Percentiles rank a stretch among this genome's conserved stretches.
phyloP scores from a whole-genome alignment of 345 rosid genomes.

The Geranium brycei region DNA sequence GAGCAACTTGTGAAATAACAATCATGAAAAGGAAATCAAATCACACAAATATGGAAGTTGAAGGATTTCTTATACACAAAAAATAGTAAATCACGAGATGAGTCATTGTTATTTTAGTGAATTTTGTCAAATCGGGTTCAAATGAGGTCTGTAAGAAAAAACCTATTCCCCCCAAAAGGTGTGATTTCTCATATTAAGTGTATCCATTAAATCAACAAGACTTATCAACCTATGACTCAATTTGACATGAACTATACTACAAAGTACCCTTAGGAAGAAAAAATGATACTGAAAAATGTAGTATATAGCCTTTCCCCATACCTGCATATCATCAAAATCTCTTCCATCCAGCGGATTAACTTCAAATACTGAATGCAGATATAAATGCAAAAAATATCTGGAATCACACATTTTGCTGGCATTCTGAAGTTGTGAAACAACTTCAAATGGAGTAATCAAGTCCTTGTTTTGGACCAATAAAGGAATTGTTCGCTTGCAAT shows the following conservation, averaged over 20 bases:
- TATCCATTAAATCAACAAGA: background rate
- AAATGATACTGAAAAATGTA: slow-evolving; percentile 5
- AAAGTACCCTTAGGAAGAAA: background rate
- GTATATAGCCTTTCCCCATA: slow-evolving; percentile 15
- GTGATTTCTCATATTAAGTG: background rate
- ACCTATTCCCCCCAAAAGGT: too few relatives aligned
- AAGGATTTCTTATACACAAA: too few relatives aligned
- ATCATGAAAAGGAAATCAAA: too few relatives aligned
- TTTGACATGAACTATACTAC: background rate
- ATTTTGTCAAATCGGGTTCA: too few relatives aligned
- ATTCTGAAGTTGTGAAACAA: slow-evolving; percentile 52
- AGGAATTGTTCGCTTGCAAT: slow-evolving; percentile 66
- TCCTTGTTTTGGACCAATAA: slow-evolving; percentile 78
- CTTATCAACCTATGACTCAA: background rate
- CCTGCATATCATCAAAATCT: slow-evolving; percentile 98
- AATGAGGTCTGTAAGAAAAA: too few relatives aligned
- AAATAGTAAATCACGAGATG: too few relatives aligned
- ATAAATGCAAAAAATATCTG: slow-evolving; percentile 70
- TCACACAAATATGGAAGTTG: too few relatives aligned
- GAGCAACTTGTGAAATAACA: too few relatives aligned
- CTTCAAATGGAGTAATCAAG: slow-evolving; percentile 72
- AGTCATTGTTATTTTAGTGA: too few relatives aligned
- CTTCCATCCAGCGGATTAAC: slow-evolving; percentile 68
- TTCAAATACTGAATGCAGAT: slow-evolving; percentile 75
- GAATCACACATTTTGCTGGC: slow-evolving; percentile 60